Percentiles rank a stretch among this genome's conserved stretches.
Evolutionary conservation across 495 filamentous ascomycete species (phyloP).

Genomic region (Physcia stellaris): DNA sequence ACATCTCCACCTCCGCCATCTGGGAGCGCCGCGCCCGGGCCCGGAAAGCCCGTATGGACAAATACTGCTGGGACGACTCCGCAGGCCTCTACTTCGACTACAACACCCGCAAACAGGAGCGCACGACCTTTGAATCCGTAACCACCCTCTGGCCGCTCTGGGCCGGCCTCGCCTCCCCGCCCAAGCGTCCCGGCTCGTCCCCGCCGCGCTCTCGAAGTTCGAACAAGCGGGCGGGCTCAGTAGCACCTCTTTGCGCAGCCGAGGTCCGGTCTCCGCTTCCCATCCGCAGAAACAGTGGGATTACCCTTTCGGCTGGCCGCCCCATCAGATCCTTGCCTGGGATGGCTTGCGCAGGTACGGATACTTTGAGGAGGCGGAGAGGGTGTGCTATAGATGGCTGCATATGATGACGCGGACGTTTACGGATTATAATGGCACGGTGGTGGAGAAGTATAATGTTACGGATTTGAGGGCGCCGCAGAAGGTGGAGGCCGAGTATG

Average conservation of each 20-base stretch:
- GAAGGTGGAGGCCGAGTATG: conserved; percentile 89
- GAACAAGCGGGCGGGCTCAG: conserved; percentile 82
- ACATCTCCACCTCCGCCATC: conserved; percentile 61
- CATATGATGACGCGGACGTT: conserved; percentile 97
- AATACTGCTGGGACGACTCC: conserved; percentile 79
- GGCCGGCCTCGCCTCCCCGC: conserved; percentile 70
- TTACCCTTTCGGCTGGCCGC: conserved; percentile 95
- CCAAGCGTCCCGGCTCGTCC: conserved; percentile 66
- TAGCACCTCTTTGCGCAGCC: conserved; percentile 73
- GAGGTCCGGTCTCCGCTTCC: conserved; percentile 64
- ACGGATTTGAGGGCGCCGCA: conserved; percentile 80
- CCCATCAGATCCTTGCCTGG: conserved; percentile 98
- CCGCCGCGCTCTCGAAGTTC: conserved; percentile 65
- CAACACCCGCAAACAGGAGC: conserved; percentile 65
- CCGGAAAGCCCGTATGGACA: conserved; percentile 69
- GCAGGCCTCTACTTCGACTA: conserved; percentile 97
- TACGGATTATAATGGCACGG: conserved; percentile 92
- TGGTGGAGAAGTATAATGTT: conserved; percentile 98
- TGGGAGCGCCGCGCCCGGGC: conserved; percentile 81
- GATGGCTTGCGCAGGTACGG: conserved; percentile 80
- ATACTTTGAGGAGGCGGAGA: conserved; percentile 75
- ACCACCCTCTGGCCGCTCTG: conserved; percentile 97
- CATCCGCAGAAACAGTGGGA: conserved; percentile 95
- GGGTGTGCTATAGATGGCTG: conserved; percentile 86
- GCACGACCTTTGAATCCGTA: conserved; percentile 65